These are phyloP conservation scores for Penicillium samsonianum DNA, from an alignment of 495 filamentous ascomycete genomes.

Conservation along the genomic window DNA sequence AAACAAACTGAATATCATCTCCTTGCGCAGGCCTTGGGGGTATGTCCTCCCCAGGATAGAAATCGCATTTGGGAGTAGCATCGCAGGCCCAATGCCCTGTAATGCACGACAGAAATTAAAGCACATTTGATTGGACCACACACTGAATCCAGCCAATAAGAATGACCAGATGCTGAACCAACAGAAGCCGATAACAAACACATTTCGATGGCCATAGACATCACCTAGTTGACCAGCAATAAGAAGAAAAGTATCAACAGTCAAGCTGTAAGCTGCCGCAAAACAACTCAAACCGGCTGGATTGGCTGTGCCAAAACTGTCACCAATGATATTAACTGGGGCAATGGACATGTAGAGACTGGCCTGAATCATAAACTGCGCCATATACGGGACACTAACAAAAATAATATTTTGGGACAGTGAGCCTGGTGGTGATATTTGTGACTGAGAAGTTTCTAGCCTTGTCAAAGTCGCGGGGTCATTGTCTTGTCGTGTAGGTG, in stretches of 20 bases:
- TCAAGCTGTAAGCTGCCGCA: constrained; percentile 53
- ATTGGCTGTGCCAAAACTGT: constrained; percentile 15
- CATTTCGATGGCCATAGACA: constrained; percentile 59
- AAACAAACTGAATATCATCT: constrained; percentile 60
- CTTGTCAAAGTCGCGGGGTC: background rate
- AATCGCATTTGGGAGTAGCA: constrained; percentile 27
- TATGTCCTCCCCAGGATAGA: constrained; percentile 23
- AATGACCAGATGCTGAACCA: constrained; percentile 64
- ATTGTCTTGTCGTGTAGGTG: background rate
- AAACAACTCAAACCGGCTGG: constrained; percentile 45
- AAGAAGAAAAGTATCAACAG: constrained; percentile 65
- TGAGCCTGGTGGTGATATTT: background rate
- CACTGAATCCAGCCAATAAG: constrained; percentile 54
- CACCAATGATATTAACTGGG: constrained; percentile 6
- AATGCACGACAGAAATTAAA: constrained; percentile 28
- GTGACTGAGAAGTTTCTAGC: background rate
- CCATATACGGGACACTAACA: too few relatives aligned
- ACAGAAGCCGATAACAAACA: constrained; percentile 59
- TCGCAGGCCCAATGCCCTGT: constrained; percentile 28
- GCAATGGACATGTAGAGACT: too few relatives aligned
- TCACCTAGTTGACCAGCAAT: constrained; percentile 65
- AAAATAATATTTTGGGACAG: too few relatives aligned
- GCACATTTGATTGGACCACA: constrained; percentile 34
- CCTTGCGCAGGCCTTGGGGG: constrained; percentile 50
- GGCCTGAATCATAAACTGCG: too few relatives aligned